phyloP scores from a whole-genome alignment of 305 asterid genomes.

The Fraxinus latifolia region DNA sequence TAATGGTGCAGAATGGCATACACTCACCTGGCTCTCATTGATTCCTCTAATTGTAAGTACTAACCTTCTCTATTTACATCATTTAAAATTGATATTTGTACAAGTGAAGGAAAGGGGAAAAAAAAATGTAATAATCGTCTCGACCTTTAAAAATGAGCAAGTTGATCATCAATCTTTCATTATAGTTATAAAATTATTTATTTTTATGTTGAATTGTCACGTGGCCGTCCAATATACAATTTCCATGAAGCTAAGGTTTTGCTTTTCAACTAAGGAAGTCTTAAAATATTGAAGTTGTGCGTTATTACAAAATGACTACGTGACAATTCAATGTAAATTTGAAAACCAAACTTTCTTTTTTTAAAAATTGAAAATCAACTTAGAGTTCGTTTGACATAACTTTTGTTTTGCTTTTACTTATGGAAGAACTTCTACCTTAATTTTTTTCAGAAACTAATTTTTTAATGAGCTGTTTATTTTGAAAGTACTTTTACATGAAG shows the following conservation, averaged over 20 bases:
- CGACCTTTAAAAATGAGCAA: neutral
- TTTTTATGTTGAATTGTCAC: neutral
- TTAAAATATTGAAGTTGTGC: neutral
- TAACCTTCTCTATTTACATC: neutral
- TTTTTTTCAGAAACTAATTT: too few species aligned
- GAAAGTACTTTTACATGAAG: too few species aligned
- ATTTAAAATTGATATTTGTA: neutral
- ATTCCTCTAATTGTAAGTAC: conserved; percentile 49
- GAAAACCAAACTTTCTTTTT: neutral
- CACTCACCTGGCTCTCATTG: conserved; percentile 46
- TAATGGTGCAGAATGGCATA: conserved; percentile 52
- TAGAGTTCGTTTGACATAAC: neutral
- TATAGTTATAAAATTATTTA: too few species aligned
- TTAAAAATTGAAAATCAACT: neutral
- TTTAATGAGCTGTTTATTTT: too few species aligned
- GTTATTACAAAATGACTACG: neutral
- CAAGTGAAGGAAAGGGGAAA: neutral
- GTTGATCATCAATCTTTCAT: neutral
- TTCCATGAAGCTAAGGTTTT: too few species aligned
- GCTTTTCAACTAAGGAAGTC: neutral
- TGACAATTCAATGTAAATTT: neutral
- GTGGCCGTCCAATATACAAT: neutral
- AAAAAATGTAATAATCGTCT: neutral
- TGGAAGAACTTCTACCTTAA: too few species aligned
- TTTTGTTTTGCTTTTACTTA: too few species aligned